Conservation (phyloP, 495 filamentous ascomycete genomes). For the Chaetomium tenue region DNA sequence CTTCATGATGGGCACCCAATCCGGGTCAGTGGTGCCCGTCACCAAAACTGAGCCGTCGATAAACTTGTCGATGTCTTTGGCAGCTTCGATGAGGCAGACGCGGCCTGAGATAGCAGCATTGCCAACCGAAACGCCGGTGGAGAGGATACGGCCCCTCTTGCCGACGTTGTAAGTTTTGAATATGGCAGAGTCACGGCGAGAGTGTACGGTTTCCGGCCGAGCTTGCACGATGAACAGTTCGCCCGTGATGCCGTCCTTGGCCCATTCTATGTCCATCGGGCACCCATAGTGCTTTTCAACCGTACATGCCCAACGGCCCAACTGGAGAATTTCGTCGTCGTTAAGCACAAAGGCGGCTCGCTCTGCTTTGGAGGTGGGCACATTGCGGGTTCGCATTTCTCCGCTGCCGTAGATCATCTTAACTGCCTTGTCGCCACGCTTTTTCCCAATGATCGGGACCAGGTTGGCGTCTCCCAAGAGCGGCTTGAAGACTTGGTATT, state of each 20-base stretch:
- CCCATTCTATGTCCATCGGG: constrained; percentile 46
- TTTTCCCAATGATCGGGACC: constrained; percentile 30
- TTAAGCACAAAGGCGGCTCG: constrained; percentile 33
- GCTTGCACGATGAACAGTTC: constrained; percentile 43
- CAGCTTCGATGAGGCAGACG: constrained; percentile 36
- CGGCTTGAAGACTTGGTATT: constrained; percentile 44
- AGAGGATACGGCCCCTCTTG: constrained; percentile 31
- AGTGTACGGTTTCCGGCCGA: constrained; percentile 42
- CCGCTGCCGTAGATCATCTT: constrained; percentile 29
- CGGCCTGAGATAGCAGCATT: constrained; percentile 39
- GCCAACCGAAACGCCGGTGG: constrained; percentile 35
- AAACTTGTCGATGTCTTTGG: constrained; percentile 36
- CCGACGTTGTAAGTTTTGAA: constrained; percentile 37
- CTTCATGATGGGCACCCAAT: constrained; percentile 45
- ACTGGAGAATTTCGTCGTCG: constrained; percentile 37
- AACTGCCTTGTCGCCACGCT: constrained; percentile 28
- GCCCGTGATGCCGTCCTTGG: constrained; percentile 37
- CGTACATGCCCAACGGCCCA: constrained; percentile 39
- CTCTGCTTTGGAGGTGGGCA: constrained; percentile 42
- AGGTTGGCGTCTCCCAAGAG: constrained; percentile 22
- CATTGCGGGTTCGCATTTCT: constrained; percentile 33
- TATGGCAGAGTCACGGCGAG: constrained; percentile 29
- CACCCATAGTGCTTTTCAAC: constrained; percentile 41
- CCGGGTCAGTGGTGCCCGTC: constrained; percentile 37
- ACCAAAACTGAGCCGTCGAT: constrained; percentile 37